phyloP scores from a whole-genome alignment of 108 stramenopile genomes.

The Discostella pseudostelligera region DNA sequence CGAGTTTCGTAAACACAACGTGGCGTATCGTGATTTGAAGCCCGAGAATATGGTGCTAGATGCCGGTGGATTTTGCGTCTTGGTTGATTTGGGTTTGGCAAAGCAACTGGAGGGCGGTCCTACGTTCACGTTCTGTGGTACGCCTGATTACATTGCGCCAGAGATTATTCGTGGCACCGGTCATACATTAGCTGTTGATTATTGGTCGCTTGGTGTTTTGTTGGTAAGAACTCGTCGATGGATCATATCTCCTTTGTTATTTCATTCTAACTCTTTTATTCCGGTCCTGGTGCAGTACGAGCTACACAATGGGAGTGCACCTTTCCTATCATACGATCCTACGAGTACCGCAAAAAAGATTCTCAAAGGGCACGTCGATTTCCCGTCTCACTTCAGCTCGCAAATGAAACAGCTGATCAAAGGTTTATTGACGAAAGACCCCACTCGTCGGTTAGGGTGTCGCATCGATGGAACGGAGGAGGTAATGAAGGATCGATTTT shows the following conservation, averaged over 20 bases:
- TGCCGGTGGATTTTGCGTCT: slow-evolving; percentile 49
- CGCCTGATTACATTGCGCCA: slow-evolving; percentile 68
- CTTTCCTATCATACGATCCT: slow-evolving; percentile 82
- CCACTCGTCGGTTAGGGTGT: slow-evolving; percentile 59
- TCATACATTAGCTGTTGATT: slow-evolving; percentile 69
- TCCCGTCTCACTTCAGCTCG: slow-evolving; percentile 37
- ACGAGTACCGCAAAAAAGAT: slow-evolving; percentile 79
- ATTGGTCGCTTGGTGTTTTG: slow-evolving; percentile 69
- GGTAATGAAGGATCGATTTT: slow-evolving; percentile 74
- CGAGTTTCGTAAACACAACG: slow-evolving; percentile 56
- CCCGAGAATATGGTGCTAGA: slow-evolving; percentile 64
- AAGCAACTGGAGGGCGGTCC: slow-evolving; percentile 46
- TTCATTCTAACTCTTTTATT: slow-evolving; percentile 78
- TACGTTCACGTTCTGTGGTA: slow-evolving; percentile 51
- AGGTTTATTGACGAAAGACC: slow-evolving; percentile 53
- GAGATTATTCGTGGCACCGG: slow-evolving; percentile 59
- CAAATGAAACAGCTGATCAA: slow-evolving; percentile 56
- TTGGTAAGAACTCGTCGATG: slow-evolving; percentile 13
- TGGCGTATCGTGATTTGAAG: slow-evolving; percentile 86
- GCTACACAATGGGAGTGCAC: slow-evolving; percentile 65
- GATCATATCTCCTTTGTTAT: slow-evolving; percentile 3
- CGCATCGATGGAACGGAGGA: slow-evolving; percentile 58
- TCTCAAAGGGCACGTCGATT: slow-evolving; percentile 60
- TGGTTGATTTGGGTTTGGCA: slow-evolving; percentile 68
- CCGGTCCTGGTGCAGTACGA: slow-evolving; percentile 59